These are phyloP conservation scores for Aspergillus fructus DNA, from an alignment of 2,329 filamentous ascomycete genomes.

Conservation along the genomic window DNA sequence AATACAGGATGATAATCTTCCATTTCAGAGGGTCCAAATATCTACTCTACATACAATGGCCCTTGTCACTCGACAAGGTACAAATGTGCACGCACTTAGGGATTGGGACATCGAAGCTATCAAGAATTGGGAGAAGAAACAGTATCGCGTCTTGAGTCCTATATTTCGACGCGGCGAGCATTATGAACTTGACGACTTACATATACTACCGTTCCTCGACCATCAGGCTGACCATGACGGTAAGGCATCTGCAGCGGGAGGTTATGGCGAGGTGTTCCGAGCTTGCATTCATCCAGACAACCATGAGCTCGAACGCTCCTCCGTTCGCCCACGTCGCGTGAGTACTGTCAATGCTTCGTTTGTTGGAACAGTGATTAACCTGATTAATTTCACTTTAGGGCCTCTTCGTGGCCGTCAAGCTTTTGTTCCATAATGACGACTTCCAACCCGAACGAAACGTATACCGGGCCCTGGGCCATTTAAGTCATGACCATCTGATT, in stretches of 20 bases:
- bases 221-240: background rate
- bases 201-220: conserved; percentile 8
- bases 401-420: background rate
- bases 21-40: background rate
- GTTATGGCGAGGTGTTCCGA: conserved; percentile 9
- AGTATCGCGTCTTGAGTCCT: conserved; percentile 10
- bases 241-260: background rate
- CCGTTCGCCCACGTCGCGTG: background rate
- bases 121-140: background rate
- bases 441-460: background rate
- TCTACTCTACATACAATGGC: background rate
- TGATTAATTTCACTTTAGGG: background rate
- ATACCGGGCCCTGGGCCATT: background rate
- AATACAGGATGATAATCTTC: background rate
- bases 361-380: no score
- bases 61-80: conserved; percentile 1
- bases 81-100: background rate
- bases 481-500: conserved; percentile 21
- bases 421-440: background rate
- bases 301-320: conserved; percentile 3
- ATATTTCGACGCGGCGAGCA: conserved; percentile 1
- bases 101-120: conserved; percentile 1
- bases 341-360: background rate
- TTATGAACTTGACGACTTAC: conserved; percentile 1
- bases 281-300: conserved; percentile 13